Evolutionary conservation across 106 monocot species (phyloP).

Genomic region (Dendrobium huoshanense): DNA sequence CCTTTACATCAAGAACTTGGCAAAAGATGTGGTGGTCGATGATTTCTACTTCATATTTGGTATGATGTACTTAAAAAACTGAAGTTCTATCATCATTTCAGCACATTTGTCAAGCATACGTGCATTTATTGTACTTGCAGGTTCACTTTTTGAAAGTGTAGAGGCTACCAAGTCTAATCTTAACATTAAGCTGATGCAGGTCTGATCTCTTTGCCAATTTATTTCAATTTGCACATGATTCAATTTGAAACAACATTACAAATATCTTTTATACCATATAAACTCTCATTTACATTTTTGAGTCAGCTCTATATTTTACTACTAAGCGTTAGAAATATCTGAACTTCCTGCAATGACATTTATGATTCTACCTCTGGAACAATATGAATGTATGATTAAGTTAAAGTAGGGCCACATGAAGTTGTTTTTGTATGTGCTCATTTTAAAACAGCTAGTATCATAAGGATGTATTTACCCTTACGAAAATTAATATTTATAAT

Average conservation of each 20-base stretch:
- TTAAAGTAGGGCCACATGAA: too few species aligned
- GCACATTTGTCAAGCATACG: not conserved
- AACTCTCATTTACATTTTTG: not conserved
- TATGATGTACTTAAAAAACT: slow-evolving; percentile 23
- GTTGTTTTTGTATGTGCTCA: too few species aligned
- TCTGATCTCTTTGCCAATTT: slow-evolving; percentile 10
- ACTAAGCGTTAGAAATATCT: not conserved
- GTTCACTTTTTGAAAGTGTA: slow-evolving; percentile 72
- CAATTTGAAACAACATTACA: not conserved
- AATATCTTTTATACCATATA: not conserved
- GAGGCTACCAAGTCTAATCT: slow-evolving; percentile 55
- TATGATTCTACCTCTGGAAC: not conserved
- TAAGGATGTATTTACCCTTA: too few species aligned
- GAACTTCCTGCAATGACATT: not conserved
- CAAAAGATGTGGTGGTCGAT: slow-evolving; percentile 85
- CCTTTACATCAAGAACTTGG: slow-evolving; percentile 93
- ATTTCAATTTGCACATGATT: not conserved
- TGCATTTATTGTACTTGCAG: slow-evolving; percentile 20
- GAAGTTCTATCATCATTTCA: not conserved
- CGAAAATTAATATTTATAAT: too few species aligned
- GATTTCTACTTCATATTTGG: slow-evolving; percentile 98
- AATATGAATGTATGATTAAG: not conserved
- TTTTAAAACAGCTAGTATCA: too few species aligned
- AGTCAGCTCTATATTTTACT: not conserved
- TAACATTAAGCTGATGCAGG: slow-evolving; percentile 90